Evolutionary conservation across 2,329 filamentous ascomycete genomes (phyloP).

Genomic region (Aspergillus alliaceus): DNA sequence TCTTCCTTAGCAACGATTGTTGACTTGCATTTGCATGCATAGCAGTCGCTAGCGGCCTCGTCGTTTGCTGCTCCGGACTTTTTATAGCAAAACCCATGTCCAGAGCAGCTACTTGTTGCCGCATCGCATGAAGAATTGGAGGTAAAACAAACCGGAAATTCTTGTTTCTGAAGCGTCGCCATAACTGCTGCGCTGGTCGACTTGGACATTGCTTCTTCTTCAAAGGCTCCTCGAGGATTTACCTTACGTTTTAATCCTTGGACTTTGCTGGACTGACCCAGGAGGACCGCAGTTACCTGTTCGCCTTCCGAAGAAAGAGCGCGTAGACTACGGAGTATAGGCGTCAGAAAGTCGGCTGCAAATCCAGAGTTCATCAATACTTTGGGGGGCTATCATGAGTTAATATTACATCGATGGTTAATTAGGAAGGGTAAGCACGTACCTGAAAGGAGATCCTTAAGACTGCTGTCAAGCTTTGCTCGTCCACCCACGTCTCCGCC

Average conservation of each 20-base stretch:
- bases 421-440: slow-evolving; percentile 8
- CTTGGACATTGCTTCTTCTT: slow-evolving; percentile 3
- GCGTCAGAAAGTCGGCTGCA: slow-evolving; percentile 45
- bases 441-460: slow-evolving; percentile 37
- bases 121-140: slow-evolving; percentile 67
- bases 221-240: slow-evolving; percentile 2
- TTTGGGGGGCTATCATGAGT: slow-evolving; percentile 17
- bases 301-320: slow-evolving; percentile 52
- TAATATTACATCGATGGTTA: slow-evolving; percentile 12
- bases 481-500: slow-evolving; percentile 31
- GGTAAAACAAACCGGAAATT: slow-evolving; percentile 68
- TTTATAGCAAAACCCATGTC: slow-evolving; percentile 74
- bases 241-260: background rate
- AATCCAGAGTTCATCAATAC: slow-evolving; percentile 20
- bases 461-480: slow-evolving; percentile 19
- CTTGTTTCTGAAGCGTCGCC: background rate
- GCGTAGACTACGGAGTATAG: slow-evolving; percentile 48
- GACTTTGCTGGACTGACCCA: slow-evolving; percentile 38
- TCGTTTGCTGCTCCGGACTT: slow-evolving; percentile 55
- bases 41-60: slow-evolving; percentile 61
- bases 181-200: background rate
- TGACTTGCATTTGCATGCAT: slow-evolving; percentile 70
- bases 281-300: slow-evolving; percentile 58
- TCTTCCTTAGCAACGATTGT: slow-evolving; percentile 52
- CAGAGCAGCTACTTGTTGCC: slow-evolving; percentile 75